Evolutionary conservation across 345 rosid species (phyloP), one percentile per base, ranked within the genome.

Genomic region (Rubroshorea leprosula): DNA sequence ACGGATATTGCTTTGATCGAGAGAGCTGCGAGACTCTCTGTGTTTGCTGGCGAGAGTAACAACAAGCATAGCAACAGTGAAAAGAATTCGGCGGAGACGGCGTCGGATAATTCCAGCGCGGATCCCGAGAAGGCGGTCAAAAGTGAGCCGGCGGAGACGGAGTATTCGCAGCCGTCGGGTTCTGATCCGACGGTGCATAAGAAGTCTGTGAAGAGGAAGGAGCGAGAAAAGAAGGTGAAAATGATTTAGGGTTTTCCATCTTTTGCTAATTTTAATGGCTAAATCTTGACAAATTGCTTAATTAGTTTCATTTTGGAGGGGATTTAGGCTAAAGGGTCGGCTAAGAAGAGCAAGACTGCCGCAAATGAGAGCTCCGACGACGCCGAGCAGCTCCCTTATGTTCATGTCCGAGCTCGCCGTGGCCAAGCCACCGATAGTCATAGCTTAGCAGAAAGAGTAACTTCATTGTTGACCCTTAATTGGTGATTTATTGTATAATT

Each of bases 361-460:
- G 68, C 63, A 0, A 71, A 62, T 3, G 79, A 71, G 53, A 74
- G 68, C 60, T 73, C 74, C 0, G 82, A 69, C 73, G 83, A 78
- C 18, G 76, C 38, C 4, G 83, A 81, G 70, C 79, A 74, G 72
- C 78, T 84, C 17, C 91, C 91, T 21, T 82, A 82, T 65, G 91
- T 84, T 41, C 91, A 84, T 23, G 91, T 84, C 56, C 74, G 91
- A 66, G 91, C 85, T 67, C 87, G 85, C 55, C 85, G 87, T 31
- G 91, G 91, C 63, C 87, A 82, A 71, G 91, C 91, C 16, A 84
- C 91, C 0, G 91, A 84, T 68, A 84, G 85, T 72, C 91, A 84
- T 75, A 84, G 91, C 81, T 72, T 84, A 66, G 87, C 91, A 53
- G 91, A 84, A 72, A 58, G 91, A 72, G 91, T 84, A 82, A 75